Evolutionary conservation across 2,329 filamentous ascomycete genomes (phyloP).

Genomic region (Aspergillus proliferans): DNA sequence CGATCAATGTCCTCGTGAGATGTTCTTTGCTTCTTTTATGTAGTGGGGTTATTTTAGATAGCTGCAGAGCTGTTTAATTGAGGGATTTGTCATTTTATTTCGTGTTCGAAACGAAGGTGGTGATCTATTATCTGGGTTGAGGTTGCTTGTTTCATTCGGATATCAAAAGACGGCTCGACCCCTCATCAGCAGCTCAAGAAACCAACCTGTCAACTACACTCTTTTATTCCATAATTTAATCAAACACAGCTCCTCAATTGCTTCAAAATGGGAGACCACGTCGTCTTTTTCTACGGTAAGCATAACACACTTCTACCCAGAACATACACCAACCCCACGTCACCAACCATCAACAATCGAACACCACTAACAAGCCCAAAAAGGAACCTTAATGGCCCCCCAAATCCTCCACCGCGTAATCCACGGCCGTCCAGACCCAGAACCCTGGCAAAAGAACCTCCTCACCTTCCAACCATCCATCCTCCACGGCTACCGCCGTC

Average conservation of each 20-base stretch:
- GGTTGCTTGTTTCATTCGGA: no score
- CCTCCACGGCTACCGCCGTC: slow-evolving; percentile 65
- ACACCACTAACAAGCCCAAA: background rate
- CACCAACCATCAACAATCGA: background rate
- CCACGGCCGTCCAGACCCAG: slow-evolving; percentile 54
- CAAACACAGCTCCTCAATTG: no score
- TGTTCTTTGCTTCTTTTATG: background rate
- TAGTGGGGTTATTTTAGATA: background rate
- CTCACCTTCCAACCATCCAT: slow-evolving; percentile 68
- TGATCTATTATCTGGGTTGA: no score
- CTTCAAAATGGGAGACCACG: slow-evolving; percentile 41
- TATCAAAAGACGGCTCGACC: background rate
- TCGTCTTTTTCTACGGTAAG: slow-evolving; percentile 60
- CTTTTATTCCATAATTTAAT: no score
- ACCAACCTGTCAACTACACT: no score
- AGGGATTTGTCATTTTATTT: no score
- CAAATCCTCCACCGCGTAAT: slow-evolving; percentile 81
- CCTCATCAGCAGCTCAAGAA: background rate
- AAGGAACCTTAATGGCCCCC: slow-evolving; percentile 69
- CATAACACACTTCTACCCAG: background rate
- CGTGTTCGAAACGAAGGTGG: no score
- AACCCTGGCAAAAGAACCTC: slow-evolving; percentile 45
- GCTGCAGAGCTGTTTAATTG: background rate
- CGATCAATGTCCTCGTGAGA: no score
- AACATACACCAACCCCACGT: background rate